phyloP scores from a whole-genome alignment of 257 asterid species.

The Solanum verrucosum region DNA sequence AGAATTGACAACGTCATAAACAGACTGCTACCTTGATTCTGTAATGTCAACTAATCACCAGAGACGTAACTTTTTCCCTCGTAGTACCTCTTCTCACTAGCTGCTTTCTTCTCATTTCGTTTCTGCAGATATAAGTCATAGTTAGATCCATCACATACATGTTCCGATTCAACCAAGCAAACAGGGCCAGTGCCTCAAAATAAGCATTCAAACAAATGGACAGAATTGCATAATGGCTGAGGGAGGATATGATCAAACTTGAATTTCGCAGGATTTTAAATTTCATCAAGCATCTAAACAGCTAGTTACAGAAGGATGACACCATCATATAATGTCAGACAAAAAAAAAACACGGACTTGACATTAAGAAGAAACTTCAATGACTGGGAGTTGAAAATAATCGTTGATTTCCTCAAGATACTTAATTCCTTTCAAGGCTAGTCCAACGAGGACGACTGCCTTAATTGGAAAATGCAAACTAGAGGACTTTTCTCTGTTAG shows the following conservation, averaged over 20 bases:
- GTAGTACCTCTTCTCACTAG: slow-evolving; percentile 84
- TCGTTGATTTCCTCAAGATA: background rate
- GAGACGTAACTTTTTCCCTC: slow-evolving; percentile 62
- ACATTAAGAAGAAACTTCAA: background rate
- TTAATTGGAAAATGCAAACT: background rate
- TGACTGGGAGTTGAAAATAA: background rate
- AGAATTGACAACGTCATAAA: background rate
- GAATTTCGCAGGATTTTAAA: background rate
- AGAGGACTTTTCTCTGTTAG: background rate
- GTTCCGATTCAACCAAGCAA: background rate
- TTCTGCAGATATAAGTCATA: slow-evolving; percentile 33
- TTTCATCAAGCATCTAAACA: background rate
- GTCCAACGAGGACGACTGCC: background rate
- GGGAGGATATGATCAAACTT: background rate
- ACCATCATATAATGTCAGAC: background rate
- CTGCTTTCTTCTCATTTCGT: slow-evolving; percentile 84
- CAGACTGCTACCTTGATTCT: slow-evolving; percentile 25
- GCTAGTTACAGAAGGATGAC: background rate
- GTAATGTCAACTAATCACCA: slow-evolving; percentile 48
- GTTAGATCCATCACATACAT: background rate
- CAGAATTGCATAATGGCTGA: background rate
- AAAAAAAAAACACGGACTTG: background rate
- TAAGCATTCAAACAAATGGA: background rate
- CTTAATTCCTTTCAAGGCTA: background rate
- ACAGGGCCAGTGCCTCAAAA: background rate